Evolutionary conservation across 1,139 yeast species (phyloP).

Genomic region (Cylindricascospora bacillispora): DNA sequence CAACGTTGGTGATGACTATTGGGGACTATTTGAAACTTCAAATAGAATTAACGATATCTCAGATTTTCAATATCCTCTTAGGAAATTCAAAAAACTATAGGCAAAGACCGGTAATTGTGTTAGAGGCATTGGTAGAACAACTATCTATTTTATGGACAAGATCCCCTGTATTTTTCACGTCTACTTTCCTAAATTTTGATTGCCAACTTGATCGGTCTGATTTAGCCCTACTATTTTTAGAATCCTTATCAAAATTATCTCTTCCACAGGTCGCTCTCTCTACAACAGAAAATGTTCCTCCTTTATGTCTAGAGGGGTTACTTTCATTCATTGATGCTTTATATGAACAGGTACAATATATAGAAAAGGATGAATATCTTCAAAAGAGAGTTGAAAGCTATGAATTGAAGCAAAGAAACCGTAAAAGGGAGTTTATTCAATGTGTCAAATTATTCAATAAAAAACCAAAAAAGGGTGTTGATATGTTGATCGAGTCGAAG

Average conservation of each 20-base stretch:
- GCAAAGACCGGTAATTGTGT: slow-evolving; percentile 35
- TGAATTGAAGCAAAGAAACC: slow-evolving; percentile 32
- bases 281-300: slow-evolving; percentile 83
- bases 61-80: slow-evolving; percentile 43
- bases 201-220: slow-evolving; percentile 86
- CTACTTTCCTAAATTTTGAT: slow-evolving; percentile 71
- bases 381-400: slow-evolving; percentile 5
- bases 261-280: slow-evolving; percentile 65
- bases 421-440: slow-evolving; percentile 59
- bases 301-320: slow-evolving; percentile 80
- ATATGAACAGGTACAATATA: slow-evolving; percentile 39
- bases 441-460: slow-evolving; percentile 67
- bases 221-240: slow-evolving; percentile 54
- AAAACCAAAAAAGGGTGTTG: slow-evolving; percentile 66
- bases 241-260: slow-evolving; percentile 61
- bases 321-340: slow-evolving; percentile 56
- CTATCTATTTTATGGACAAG: slow-evolving; percentile 76
- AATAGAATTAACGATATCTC: slow-evolving; percentile 49
- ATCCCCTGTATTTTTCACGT: slow-evolving; percentile 65
- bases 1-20: slow-evolving; percentile 50
- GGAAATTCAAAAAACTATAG: slow-evolving; percentile 21
- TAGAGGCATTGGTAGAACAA: slow-evolving; percentile 77
- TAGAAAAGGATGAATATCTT: slow-evolving; percentile 14
- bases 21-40: slow-evolving; percentile 52
- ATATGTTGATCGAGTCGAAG: slow-evolving; percentile 45